These are phyloP conservation scores for Mortierella polycephala DNA, from an alignment of 371 early-diverging fungal genomes.

Conservation along the genomic window DNA sequence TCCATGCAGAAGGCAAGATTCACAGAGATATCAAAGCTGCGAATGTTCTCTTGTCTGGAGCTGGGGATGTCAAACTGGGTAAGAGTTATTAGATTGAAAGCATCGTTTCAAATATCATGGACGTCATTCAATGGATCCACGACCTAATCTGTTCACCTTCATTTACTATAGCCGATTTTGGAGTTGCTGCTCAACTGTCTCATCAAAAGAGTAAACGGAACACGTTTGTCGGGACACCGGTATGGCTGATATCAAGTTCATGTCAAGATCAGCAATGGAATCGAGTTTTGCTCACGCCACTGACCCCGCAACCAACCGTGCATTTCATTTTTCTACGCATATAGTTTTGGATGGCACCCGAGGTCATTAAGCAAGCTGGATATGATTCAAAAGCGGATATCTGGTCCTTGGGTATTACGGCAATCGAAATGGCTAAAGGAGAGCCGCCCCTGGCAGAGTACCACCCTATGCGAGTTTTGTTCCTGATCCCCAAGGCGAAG, in stretches of 20 bases:
- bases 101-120: neutral
- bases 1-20: conserved; percentile 94
- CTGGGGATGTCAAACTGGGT: conserved; percentile 62
- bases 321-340: neutral
- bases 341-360: conserved; percentile 98
- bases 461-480: conserved; percentile 94
- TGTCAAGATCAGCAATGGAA: no score
- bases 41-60: conserved; percentile 77
- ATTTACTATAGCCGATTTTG: conserved; percentile 86
- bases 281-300: no score
- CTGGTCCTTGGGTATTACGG: conserved; percentile 99
- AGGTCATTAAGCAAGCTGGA: conserved; percentile 96
- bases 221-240: conserved; percentile 99
- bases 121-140: neutral
- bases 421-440: conserved; percentile 95
- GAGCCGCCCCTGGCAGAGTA: conserved; percentile 94
- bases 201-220: conserved; percentile 84
- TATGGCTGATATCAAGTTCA: conserved; percentile 47
- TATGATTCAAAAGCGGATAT: conserved; percentile 98
- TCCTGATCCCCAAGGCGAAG: conserved; percentile 92
- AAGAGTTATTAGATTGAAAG: neutral
- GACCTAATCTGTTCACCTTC: neutral
- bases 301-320: no score
- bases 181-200: conserved; percentile 91
- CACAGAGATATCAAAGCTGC: conserved; percentile 96